Conservation (phyloP, 352 stramenopile genomes). For the Pythium sp. region DNA sequence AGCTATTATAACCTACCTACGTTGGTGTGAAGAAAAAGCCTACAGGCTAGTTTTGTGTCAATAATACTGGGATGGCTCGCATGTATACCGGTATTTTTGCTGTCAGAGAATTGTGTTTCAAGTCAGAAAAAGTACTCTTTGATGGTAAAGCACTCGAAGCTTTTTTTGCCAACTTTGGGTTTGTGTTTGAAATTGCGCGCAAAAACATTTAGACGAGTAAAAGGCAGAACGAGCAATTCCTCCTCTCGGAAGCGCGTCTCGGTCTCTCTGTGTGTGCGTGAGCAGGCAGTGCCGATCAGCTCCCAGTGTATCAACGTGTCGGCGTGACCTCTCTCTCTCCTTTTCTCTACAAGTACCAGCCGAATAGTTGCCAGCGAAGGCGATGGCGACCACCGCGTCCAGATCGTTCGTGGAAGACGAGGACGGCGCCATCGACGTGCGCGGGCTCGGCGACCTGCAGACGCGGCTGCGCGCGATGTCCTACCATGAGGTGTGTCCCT, state of each 20-base stretch:
- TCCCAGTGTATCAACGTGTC: not conserved
- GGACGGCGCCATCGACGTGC: slow-evolving; percentile 37
- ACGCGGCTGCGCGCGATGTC: slow-evolving; percentile 49
- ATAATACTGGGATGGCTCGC: too few relatives aligned
- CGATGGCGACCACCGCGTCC: slow-evolving; percentile 29
- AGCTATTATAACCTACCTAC: not conserved
- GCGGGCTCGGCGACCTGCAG: slow-evolving; percentile 56
- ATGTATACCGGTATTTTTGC: too few relatives aligned
- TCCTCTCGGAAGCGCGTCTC: not conserved
- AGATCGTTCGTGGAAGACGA: slow-evolving; percentile 36
- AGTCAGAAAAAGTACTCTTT: not conserved
- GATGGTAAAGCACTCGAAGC: too few relatives aligned
- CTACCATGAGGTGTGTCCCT: slow-evolving; percentile 42
- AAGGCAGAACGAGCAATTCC: not conserved
- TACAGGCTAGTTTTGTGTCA: too few relatives aligned
- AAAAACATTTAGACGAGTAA: too few relatives aligned
- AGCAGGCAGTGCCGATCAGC: not conserved
- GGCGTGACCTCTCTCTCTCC: not conserved
- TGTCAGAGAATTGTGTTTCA: too few relatives aligned
- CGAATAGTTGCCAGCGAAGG: not conserved
- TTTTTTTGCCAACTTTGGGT: too few relatives aligned
- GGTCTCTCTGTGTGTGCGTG: not conserved
- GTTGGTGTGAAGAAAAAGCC: too few relatives aligned
- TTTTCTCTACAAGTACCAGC: not conserved
- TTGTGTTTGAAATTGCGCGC: too few relatives aligned